These are phyloP conservation scores for Hansfordia pulvinata DNA, from an alignment of 2,329 filamentous ascomycete genomes.

Conservation along the genomic window DNA sequence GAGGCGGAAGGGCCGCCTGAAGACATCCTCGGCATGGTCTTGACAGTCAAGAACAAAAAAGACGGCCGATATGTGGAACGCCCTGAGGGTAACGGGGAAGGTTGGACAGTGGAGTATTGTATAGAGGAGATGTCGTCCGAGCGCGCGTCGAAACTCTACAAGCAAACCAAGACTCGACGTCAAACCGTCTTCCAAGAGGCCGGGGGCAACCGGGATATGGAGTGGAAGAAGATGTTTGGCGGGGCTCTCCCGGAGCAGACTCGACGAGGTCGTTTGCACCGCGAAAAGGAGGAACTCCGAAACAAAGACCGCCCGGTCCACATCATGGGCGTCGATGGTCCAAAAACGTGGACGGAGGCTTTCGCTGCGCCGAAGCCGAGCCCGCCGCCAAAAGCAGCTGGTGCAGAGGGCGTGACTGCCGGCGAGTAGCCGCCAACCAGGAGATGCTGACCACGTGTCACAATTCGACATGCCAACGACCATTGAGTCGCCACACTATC, in stretches of 20 bases:
- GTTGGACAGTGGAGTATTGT: constrained; percentile 75
- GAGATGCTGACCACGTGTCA: no score
- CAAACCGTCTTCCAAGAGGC: constrained; percentile 28
- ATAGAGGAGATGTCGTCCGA: constrained; percentile 44
- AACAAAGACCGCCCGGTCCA: constrained; percentile 32
- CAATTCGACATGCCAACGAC: no score
- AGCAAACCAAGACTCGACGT: constrained; percentile 41
- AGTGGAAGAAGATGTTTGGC: constrained; percentile 32
- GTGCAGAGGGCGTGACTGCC: no score
- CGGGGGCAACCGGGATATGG: constrained; percentile 20
- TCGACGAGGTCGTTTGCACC: constrained; percentile 41
- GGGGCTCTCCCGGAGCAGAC: constrained; percentile 27
- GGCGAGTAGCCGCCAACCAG: no score
- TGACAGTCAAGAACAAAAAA: constrained; percentile 61
- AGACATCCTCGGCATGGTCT: constrained; percentile 52
- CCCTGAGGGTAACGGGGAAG: no score
- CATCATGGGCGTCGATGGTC: no score
- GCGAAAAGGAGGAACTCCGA: constrained; percentile 36
- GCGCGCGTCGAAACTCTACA: constrained; percentile 38
- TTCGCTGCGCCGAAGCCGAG: no score
- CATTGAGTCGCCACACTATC: no score
- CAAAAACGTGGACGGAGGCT: no score
- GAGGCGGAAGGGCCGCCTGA: constrained; percentile 15
- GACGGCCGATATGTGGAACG: constrained; percentile 51
- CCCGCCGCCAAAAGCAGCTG: no score